phyloP scores from a whole-genome alignment of 2,329 filamentous ascomycete species.

The Colletotrichum shisoi region DNA sequence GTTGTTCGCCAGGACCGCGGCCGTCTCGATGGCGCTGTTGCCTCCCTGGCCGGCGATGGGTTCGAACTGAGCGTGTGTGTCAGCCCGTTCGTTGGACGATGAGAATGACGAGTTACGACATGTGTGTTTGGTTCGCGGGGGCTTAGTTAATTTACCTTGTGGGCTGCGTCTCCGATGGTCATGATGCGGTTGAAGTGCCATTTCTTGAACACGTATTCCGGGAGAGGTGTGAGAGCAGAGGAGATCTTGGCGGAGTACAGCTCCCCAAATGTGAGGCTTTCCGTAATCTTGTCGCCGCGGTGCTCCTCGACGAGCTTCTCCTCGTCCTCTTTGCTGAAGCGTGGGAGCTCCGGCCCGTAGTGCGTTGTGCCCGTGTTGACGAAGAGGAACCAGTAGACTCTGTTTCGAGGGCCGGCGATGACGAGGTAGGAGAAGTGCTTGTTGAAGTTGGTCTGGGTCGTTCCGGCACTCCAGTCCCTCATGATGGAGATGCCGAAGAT shows the following conservation, averaged over 20 bases:
- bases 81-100: not conserved
- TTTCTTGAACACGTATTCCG: slow-evolving; percentile 47
- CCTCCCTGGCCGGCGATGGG: slow-evolving; percentile 44
- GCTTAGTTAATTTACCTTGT: slow-evolving; percentile 47
- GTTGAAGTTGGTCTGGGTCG: slow-evolving; percentile 41
- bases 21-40: slow-evolving; percentile 44
- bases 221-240: slow-evolving; percentile 47
- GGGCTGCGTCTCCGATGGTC: slow-evolving; percentile 46
- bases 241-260: slow-evolving; percentile 45
- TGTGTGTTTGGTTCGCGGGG: not conserved
- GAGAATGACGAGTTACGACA: not conserved
- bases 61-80: slow-evolving; percentile 39
- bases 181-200: slow-evolving; percentile 48
- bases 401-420: slow-evolving; percentile 44
- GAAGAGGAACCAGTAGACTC: slow-evolving; percentile 51
- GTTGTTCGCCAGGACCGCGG: slow-evolving; percentile 42
- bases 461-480: slow-evolving; percentile 41
- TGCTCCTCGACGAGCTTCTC: slow-evolving; percentile 43
- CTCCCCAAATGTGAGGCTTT: slow-evolving; percentile 45
- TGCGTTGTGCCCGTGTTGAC: slow-evolving; percentile 28
- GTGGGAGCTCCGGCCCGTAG: slow-evolving; percentile 41
- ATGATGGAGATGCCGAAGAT: slow-evolving; percentile 51
- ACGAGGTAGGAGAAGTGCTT: slow-evolving; percentile 44
- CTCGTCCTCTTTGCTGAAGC: slow-evolving; percentile 48
- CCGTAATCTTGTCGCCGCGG: slow-evolving; percentile 40